Base-by-base conservation (phyloP, 495 filamentous ascomycete genomes). In the Clavariopsis aquatica region DNA sequence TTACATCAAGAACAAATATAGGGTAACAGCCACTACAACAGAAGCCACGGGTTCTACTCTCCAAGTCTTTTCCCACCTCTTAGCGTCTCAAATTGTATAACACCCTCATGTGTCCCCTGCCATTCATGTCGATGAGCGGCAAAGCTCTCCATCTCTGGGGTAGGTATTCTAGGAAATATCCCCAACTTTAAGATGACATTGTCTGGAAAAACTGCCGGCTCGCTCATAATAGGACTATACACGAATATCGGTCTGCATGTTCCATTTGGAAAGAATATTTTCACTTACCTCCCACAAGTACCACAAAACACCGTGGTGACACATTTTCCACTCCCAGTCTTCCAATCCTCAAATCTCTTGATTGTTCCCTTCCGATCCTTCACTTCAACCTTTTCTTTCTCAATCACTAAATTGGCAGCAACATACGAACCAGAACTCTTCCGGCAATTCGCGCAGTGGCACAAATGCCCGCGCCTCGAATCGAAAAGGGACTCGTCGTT, bases 141-240 rank as follows among this genome's bases (percentile, higher is more conserved):
- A 59, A 80, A 80, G 36, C 54, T 54, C 65, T 80, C 78, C 55
- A 62, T 61, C 54, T 78, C 76, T 6, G 78, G 78, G 28, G 65
- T 57, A 15, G 78, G 78, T 27, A 79, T 78, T 15, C 74, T 71
- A 13, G 73, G 74, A 57, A 79, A 77, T 34, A 80, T 76, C 3
- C 78, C 78, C 66, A 79, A 68, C 67, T 80, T 80, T 19, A 79
- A 23, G 7, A 80, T 63, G 2, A 73, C 62, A 55, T 75, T 79
- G 2, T 71, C 75, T 0, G 63, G 60, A 15, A 64, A 69, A 13
- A 66, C 20, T 13, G 62, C 41, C 5, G 72, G 71, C 41, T 75
- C 73, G 17, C 73, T 76, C 47, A 73, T 73, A 29, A 80, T 76
- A 7, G 78, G 78, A 60, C 75, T 78, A 27, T 9, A 36, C n/a